Base-by-base conservation (phyloP, 495 filamentous ascomycete genomes). In the Xylaria venustula region DNA sequence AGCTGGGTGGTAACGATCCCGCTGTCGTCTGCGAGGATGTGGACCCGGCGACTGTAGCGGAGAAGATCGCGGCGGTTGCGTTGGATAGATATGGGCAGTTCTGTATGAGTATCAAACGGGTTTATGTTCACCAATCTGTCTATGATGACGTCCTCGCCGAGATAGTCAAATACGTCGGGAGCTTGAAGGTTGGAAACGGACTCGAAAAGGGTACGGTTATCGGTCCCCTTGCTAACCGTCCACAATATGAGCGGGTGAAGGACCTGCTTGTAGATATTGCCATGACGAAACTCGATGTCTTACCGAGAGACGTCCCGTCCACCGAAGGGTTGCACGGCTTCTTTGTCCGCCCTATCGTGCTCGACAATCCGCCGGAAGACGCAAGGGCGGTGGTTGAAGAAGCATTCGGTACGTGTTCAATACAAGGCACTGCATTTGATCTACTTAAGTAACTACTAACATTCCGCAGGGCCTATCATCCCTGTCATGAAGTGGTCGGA, bases 1-100 rank as follows among this genome's bases (percentile, higher is more conserved):
- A 88, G 64, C 57, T 75, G 12, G 84, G 85, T 30, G 85, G 85
- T n/a, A 88, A 88, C 60, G 82, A 84, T 60, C 75, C 85, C 0
- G 76, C 77, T 6, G 84, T 87, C 61, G 70, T 88, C 45, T 82
- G 79, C 54, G 73, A 75, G 0, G 84, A 87, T 67, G 85, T 87
- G 19, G 83, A 87, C 57, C 75, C 87, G 46, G 73, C 80, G 30
- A 77, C 73, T 19, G 69, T 80, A 8, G 83, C 81, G 28, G 75
- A 76, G 1, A 73, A 85, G 62, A 77, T 85, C 14, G 75, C 73
- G 9, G 69, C 77, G 25, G 72, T 75, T 14, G 77, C 78, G 0
- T 83, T 85, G 52, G 73, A 79, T 34, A 79, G 79, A 68, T 79
- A 73, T 0, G 82, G 82, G n/a, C 80, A 84, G 58, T 55, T 86